Evolutionary conservation across 768 basidiomycete species (phyloP), one percentile per base, ranked within the genome.

Genomic region (Russula abietina): DNA sequence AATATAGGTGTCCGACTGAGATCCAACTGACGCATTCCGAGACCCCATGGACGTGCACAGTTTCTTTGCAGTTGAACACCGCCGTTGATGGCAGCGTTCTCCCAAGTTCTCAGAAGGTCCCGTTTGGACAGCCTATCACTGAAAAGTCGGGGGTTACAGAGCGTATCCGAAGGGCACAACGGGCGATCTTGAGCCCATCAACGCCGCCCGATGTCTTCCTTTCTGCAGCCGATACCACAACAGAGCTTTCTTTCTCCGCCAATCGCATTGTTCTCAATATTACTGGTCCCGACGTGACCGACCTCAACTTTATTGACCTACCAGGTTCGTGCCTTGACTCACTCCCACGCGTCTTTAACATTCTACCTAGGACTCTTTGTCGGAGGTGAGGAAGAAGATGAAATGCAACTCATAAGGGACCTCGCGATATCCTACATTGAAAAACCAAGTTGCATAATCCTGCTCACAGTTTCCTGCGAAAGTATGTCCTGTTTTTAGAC

Each of bases 401-500:
- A 91, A 62, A 86, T 88, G 46, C 76, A 79, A 1, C 79, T 89
- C 2, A 83, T 91, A 30, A 78, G 81, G 60, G 75, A 75, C 0
- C 72, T 91, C 0, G 84, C 86, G 0, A 73, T 76, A 0, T 74
- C 81, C 0, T 89, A 89, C 64, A 88, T 91, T 67, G 72, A 73
- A 57, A 79, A 80, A 65, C 80, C 82, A 0, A 89, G 79, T 59
- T 89, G 88, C 55, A 81, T 83, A 12, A 80, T 85, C n/a, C 71
- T 91, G 0, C 65, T 88, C 28, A 81, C 80, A 0, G 79, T 84
- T 0, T 79, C 88, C 0, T 87, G 85, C 67, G 85, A 87, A 72
- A 86, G 86, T 86, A 59, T 56, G 80, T 67, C 14, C 53, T 6
- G 4, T n/a, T 6, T 33, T n/a, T 22, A 39, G n/a, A 41, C 14